A percentile compares a stretch with the other conserved stretches of the same genome.
These are phyloP conservation scores for Fusarium ramigenum DNA, from an alignment of 2,329 filamentous ascomycete species.

Conservation along the genomic window DNA sequence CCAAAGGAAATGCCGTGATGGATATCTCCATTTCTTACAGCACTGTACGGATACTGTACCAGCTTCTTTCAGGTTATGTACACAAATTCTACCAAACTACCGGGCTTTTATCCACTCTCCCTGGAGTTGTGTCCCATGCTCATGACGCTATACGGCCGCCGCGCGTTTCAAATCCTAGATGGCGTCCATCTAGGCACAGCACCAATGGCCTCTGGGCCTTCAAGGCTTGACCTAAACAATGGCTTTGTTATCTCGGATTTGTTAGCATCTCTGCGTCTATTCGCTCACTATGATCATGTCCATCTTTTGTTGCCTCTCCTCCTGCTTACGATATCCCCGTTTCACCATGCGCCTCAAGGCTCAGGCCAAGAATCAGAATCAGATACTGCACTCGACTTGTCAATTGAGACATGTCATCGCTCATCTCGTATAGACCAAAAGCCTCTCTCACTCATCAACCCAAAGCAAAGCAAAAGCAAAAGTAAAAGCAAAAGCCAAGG, in stretches of 20 bases:
- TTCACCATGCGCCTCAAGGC: constrained; percentile 15
- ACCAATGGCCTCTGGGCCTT: not conserved
- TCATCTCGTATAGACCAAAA: constrained; percentile 21
- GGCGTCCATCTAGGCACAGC: constrained; percentile 19
- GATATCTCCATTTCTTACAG: not conserved
- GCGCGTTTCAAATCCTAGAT: constrained; percentile 42
- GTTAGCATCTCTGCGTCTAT: not conserved
- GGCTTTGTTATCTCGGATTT: constrained; percentile 10
- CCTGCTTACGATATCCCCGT: constrained; percentile 8
- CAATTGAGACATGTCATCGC: constrained; percentile 17
- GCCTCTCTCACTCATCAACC: not conserved
- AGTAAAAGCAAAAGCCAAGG: not conserved
- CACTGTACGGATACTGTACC: not conserved
- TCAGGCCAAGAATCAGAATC: not conserved
- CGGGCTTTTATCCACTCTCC: constrained; percentile 2
- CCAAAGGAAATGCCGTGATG: not conserved
- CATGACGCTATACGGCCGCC: constrained; percentile 23
- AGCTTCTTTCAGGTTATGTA: not conserved
- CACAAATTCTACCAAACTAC: constrained; percentile 19
- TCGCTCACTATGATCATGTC: not conserved
- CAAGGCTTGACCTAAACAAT: constrained; percentile 6
- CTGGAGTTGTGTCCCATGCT: not conserved
- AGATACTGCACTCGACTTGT: constrained; percentile 7
- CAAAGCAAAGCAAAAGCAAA: not conserved
- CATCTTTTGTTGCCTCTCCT: not conserved